Conservation (phyloP, 257 asterid species). For the Solanum piurae region DNA sequence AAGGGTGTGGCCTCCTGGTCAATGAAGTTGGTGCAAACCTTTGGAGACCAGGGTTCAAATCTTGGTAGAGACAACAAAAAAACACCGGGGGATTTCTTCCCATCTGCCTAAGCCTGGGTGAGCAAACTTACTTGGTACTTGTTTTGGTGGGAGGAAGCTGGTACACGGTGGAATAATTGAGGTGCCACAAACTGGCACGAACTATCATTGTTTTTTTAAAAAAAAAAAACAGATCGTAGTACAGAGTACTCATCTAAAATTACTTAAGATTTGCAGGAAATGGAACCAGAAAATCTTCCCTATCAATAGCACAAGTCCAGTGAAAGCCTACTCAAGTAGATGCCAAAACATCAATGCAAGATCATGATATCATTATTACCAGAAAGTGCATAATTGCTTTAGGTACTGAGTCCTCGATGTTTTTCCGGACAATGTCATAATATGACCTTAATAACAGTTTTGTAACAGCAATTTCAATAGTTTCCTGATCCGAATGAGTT, state of each 20-base stretch:
- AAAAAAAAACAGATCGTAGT: not conserved
- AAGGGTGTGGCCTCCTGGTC: not conserved
- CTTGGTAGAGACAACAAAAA: not conserved
- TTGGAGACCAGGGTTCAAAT: not conserved
- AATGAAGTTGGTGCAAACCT: not conserved
- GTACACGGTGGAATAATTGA: not conserved
- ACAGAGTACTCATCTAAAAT: not conserved
- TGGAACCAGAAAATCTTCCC: not conserved
- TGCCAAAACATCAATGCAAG: not conserved
- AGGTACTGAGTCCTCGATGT: constrained; percentile 51
- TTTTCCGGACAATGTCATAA: constrained; percentile 63
- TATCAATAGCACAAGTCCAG: not conserved
- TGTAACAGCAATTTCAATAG: constrained; percentile 58
- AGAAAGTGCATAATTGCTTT: constrained; percentile 70
- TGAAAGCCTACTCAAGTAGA: not conserved
- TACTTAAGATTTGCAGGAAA: not conserved
- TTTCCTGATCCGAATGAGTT: constrained; percentile 54
- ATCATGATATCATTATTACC: constrained; percentile 16
- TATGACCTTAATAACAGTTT: constrained; percentile 63
- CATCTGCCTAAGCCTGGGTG: not conserved
- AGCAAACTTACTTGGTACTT: not conserved
- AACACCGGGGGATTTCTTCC: not conserved
- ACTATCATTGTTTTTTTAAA: not conserved
- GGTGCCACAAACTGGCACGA: not conserved
- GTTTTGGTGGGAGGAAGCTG: not conserved